phyloP scores from a whole-genome alignment of 441 rosid genomes.

The Kokia cookei region DNA sequence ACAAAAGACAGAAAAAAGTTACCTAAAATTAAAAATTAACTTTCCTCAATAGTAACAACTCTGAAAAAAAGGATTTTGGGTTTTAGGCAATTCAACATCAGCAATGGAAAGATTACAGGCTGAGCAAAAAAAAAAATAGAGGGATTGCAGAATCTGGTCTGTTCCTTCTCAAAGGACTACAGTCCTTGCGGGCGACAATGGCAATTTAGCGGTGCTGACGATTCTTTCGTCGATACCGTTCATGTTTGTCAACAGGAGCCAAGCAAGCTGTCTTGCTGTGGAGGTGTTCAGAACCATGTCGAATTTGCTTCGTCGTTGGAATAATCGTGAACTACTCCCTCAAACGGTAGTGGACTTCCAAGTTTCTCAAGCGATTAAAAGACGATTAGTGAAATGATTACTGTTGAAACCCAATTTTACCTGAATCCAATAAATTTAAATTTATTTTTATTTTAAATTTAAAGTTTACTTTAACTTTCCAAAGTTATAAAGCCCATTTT shows the following conservation, averaged over 20 bases:
- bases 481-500: no score
- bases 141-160: slow-evolving; percentile 16
- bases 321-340: slow-evolving; percentile 69
- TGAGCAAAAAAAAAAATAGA: no score
- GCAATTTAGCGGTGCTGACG: slow-evolving; percentile 11
- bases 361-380: slow-evolving; percentile 54
- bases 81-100: not conserved
- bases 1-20: no score
- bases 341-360: slow-evolving; percentile 68
- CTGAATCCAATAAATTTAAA: no score
- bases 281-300: slow-evolving; percentile 83
- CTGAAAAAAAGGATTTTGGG: not conserved
- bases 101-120: slow-evolving; percentile 58
- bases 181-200: slow-evolving; percentile 23
- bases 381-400: slow-evolving; percentile 40
- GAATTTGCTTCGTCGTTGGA: slow-evolving; percentile 68
- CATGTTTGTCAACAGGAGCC: slow-evolving; percentile 37
- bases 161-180: slow-evolving; percentile 31
- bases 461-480: no score
- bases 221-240: slow-evolving; percentile 35
- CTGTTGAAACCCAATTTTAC: no score
- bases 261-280: slow-evolving; percentile 50
- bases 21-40: no score
- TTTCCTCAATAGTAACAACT: not conserved
- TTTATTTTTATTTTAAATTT: no score